These are phyloP conservation scores for Cordyceps fumosorosea DNA, from an alignment of 2,329 filamentous ascomycete genomes.

Conservation along the genomic window DNA sequence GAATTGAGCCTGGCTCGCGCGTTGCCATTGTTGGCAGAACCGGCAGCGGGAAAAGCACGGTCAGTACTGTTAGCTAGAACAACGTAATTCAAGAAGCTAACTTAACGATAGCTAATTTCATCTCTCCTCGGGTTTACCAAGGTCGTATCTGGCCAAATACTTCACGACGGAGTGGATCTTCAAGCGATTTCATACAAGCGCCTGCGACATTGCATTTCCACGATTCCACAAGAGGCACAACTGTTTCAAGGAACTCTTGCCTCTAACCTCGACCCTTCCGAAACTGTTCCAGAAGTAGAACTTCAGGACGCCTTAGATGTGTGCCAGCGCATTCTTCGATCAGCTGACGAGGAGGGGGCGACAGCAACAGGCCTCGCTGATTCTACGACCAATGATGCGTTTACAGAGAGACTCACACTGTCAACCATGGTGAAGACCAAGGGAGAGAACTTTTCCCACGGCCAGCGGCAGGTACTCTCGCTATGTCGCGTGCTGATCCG, in stretches of 20 bases:
- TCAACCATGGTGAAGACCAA: constrained; percentile 42
- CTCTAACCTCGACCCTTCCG: constrained; percentile 59
- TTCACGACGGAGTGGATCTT: constrained; percentile 50
- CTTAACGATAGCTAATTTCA: constrained; percentile 34
- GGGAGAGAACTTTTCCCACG: constrained; percentile 52
- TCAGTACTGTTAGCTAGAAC: not conserved
- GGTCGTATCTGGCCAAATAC: constrained; percentile 43
- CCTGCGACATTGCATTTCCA: constrained; percentile 48
- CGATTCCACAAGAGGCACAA: constrained; percentile 53
- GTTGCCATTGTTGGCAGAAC: too few relatives aligned
- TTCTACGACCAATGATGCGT: constrained; percentile 18
- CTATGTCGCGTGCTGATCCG: constrained; percentile 49
- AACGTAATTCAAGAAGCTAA: not conserved
- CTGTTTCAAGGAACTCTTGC: constrained; percentile 47
- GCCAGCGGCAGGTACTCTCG: constrained; percentile 51
- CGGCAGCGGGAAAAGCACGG: too few relatives aligned
- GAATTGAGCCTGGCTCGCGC: too few relatives aligned
- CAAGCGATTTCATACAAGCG: constrained; percentile 40
- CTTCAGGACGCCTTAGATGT: constrained; percentile 54
- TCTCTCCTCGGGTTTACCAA: constrained; percentile 51
- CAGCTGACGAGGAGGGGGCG: constrained; percentile 33
- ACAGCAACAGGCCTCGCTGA: constrained; percentile 20
- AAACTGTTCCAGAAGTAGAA: constrained; percentile 43
- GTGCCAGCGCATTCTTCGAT: constrained; percentile 51
- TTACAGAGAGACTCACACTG: constrained; percentile 27